Percentiles rank a stretch among this genome's conserved stretches.
Conservation (phyloP, 2,329 filamentous ascomycete species). For the Ophiognomonia clavigignenti-juglandacearum region DNA sequence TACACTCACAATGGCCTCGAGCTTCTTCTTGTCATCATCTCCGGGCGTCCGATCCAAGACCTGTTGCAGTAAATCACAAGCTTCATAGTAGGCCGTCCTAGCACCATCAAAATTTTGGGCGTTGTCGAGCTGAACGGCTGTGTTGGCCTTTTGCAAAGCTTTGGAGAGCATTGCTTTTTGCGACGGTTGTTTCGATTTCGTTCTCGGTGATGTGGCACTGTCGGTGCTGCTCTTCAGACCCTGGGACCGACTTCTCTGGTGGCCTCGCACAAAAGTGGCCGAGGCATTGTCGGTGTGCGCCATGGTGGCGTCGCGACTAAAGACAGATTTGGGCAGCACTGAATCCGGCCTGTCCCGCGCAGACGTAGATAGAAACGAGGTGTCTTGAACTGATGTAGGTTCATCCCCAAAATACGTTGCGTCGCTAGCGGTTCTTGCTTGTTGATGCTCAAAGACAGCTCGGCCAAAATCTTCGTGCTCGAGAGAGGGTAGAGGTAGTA, state of each 20-base stretch:
- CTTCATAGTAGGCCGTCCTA: constrained; percentile 84
- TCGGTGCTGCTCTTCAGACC: constrained; percentile 40
- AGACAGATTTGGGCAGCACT: constrained; percentile 11
- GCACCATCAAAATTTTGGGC: constrained; percentile 91
- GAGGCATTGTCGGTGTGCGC: constrained; percentile 30
- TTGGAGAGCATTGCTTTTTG: constrained; percentile 97
- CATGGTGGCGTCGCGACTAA: constrained; percentile 21
- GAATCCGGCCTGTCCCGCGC: constrained; percentile 11
- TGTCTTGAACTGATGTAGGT: constrained; percentile 15
- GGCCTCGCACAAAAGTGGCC: constrained; percentile 25
- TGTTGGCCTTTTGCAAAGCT: constrained; percentile 91
- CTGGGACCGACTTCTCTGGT: constrained; percentile 42
- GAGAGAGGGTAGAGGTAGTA: constrained; percentile 36
- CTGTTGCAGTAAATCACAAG: constrained; percentile 80
- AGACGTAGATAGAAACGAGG: constrained; percentile 18
- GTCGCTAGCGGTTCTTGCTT: constrained; percentile 17
- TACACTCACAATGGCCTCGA: constrained; percentile 85
- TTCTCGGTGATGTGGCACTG: constrained; percentile 31
- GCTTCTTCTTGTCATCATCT: constrained; percentile 81
- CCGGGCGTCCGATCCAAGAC: constrained; percentile 81
- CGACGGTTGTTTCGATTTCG: constrained; percentile 49
- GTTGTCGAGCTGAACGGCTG: constrained; percentile 92
- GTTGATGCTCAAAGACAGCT: constrained; percentile 7
- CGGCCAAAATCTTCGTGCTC: constrained; percentile 28
- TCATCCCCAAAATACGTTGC: constrained; percentile 22